Evolutionary conservation across 768 basidiomycete genomes (phyloP).

Genomic region (Daedaleopsis nitida): DNA sequence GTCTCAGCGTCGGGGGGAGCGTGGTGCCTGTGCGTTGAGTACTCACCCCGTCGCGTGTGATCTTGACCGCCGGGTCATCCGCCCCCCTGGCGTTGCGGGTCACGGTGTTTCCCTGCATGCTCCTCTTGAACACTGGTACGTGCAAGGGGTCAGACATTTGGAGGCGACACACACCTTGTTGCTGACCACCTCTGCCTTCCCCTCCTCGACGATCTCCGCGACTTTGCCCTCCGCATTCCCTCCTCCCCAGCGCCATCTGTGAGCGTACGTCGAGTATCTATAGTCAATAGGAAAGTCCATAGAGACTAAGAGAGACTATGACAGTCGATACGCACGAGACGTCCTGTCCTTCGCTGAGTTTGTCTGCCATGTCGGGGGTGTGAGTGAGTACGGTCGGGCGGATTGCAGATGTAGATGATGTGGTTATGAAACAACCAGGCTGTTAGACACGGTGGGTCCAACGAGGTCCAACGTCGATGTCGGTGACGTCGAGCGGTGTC

Average conservation of each 20-base stretch:
- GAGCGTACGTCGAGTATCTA: neutral
- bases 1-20: too few species aligned
- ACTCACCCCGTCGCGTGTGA: constrained; percentile 46
- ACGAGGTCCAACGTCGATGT: too few species aligned
- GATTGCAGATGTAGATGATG: too few species aligned
- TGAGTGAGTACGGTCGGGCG: too few species aligned
- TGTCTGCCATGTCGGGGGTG: constrained; percentile 26
- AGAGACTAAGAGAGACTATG: neutral
- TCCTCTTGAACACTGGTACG: too few species aligned
- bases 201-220: constrained; percentile 43
- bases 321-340: constrained; percentile 34
- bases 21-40: too few species aligned
- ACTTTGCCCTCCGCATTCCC: constrained; percentile 38
- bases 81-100: constrained; percentile 42
- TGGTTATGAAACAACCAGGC: too few species aligned
- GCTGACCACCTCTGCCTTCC: constrained; percentile 45
- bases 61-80: constrained; percentile 53
- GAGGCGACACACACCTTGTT: constrained; percentile 38
- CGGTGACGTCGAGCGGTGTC: too few species aligned
- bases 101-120: constrained; percentile 44
- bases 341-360: constrained; percentile 35
- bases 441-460: too few species aligned
- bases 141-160: too few species aligned
- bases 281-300: neutral
- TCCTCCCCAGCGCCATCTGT: constrained; percentile 41